Conservation (phyloP, 768 basidiomycete genomes). For the Boletus rufocinnamomeus region DNA sequence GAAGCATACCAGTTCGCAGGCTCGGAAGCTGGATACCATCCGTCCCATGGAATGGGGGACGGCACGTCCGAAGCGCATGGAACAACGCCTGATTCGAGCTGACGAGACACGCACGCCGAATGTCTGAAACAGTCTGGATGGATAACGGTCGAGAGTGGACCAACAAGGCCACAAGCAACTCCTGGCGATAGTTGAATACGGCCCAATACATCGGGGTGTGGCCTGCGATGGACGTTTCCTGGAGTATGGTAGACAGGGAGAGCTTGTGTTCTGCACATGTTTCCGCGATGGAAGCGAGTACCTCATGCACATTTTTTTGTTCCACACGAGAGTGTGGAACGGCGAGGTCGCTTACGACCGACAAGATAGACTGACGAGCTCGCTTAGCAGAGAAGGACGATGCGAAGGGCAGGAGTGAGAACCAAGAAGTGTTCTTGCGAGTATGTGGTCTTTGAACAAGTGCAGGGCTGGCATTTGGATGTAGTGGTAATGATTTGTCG, state of each 20-base stretch:
- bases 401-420: slow-evolving; percentile 31
- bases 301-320: slow-evolving; percentile 29
- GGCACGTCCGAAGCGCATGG: slow-evolving; percentile 28
- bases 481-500: neutral
- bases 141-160: slow-evolving; percentile 48
- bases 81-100: slow-evolving; percentile 31
- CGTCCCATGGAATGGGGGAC: slow-evolving; percentile 25
- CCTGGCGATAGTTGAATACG: slow-evolving; percentile 36
- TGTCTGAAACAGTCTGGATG: slow-evolving; percentile 52
- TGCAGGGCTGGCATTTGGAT: neutral
- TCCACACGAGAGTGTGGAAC: slow-evolving; percentile 6
- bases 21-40: slow-evolving; percentile 22
- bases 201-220: slow-evolving; percentile 37
- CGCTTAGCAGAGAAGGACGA: slow-evolving; percentile 41
- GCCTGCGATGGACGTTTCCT: slow-evolving; percentile 24
- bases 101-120: slow-evolving; percentile 64
- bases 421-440: slow-evolving; percentile 28
- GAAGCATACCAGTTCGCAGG: slow-evolving; percentile 18
- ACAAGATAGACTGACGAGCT: slow-evolving; percentile 51
- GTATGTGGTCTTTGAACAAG: neutral
- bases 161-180: slow-evolving; percentile 53
- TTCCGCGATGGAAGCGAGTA: slow-evolving; percentile 62
- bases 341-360: slow-evolving; percentile 56
- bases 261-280: slow-evolving; percentile 57
- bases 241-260: slow-evolving; percentile 34